phyloP scores from a whole-genome alignment of 305 asterid genomes.

The Fraxinus velutina region DNA sequence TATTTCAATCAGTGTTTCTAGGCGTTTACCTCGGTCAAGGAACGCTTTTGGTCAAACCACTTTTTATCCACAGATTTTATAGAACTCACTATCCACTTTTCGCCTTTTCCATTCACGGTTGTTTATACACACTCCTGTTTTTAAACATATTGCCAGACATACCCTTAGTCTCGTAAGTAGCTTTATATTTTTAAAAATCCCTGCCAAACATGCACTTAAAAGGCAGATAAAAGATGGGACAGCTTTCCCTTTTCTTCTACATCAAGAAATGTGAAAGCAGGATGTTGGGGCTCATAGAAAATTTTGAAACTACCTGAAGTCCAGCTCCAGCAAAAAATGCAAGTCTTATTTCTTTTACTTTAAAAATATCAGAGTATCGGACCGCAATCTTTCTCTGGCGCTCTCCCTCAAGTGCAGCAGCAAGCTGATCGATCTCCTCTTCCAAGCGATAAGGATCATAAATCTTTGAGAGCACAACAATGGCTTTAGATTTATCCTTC shows the following conservation, averaged over 20 bases:
- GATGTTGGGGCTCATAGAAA: not conserved
- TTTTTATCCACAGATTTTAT: not conserved
- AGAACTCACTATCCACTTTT: not conserved
- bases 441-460: conserved; percentile 77
- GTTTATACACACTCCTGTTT: not conserved
- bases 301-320: conserved; percentile 52
- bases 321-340: conserved; percentile 95
- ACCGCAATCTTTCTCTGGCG: conserved; percentile 41
- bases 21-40: not conserved
- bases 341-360: conserved; percentile 69
- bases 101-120: not conserved
- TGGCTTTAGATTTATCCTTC: conserved; percentile 80
- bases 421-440: conserved; percentile 76
- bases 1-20: not conserved
- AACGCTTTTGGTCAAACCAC: not conserved
- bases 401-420: conserved; percentile 74
- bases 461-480: conserved; percentile 78
- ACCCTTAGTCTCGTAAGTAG: not conserved
- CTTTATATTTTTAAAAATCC: not conserved
- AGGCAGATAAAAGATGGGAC: not conserved
- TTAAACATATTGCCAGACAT: not conserved
- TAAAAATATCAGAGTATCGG: conserved; percentile 61
- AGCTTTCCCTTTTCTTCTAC: not conserved
- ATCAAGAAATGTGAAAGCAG: not conserved
- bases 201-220: not conserved